Evolutionary conservation across 352 stramenopile species (phyloP), one percentile per base, ranked within the genome.

Genomic region (Blastocystis sp.): DNA sequence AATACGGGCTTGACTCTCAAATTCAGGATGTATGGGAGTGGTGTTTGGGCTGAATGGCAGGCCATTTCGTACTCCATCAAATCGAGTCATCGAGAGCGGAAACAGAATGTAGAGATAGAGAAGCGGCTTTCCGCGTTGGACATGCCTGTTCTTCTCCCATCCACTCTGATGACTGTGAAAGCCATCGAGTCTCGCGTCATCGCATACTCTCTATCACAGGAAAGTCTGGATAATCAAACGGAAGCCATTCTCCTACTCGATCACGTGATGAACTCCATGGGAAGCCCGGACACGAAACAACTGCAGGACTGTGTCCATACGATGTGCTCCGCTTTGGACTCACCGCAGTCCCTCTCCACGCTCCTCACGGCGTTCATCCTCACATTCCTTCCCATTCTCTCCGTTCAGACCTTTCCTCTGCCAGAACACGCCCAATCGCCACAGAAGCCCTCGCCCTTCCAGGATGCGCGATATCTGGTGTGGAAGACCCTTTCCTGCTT

Each of bases 381-480:
- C 2, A 84, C 74, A 10, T 84, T 67, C 28, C 9, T 84, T 19
- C 74, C 74, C 52, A 28, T 70, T 2, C 59, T 62, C 3, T 84
- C 74, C 5, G 38, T 84, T 11, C 67, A 84, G 56, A 69, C 65
- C 41, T 52, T 84, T 70, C 52, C 21, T 34, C 23, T 62, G 1
- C 5, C 21, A 52, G 66, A 34, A 2, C n/a, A 38, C 21, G 28
- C 7, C 43, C 3, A 7, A 43, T 53, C 41, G n/a, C 17, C 17
- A 52, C 43, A 52, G 11, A 21, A 84, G 21, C 53, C 67, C 28
- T 67, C 59, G 10, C 66, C 74, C 10, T 59, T 70, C 48, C 5
- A 56, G 14, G 48, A 56, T 17, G 48, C 48, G 40, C 74, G 53
- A 1, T 84, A 84, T 3, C 21, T 67, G 59, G 2, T 84, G 11